Percentiles rank a stretch among this genome's conserved stretches.
Conservation (phyloP, 2,329 filamentous ascomycete genomes). For the Pseudocercospora fijiensis region DNA sequence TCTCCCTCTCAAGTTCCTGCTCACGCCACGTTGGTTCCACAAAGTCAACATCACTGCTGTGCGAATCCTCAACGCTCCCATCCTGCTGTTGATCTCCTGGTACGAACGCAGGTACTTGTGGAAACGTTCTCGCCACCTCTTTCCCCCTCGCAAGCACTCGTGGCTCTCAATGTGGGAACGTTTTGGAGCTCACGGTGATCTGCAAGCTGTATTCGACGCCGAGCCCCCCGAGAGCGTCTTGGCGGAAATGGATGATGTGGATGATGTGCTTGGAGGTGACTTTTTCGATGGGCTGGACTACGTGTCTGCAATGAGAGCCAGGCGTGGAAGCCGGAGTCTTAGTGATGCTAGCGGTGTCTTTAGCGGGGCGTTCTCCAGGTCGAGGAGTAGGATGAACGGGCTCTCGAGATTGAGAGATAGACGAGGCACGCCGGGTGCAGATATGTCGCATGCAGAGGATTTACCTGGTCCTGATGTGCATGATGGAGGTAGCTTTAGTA, state of each 20-base stretch:
- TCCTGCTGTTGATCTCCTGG: slow-evolving; percentile 68
- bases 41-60: slow-evolving; percentile 81
- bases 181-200: slow-evolving; percentile 69
- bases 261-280: slow-evolving; percentile 48
- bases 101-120: slow-evolving; percentile 70
- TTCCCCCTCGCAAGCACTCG: slow-evolving; percentile 40
- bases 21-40: slow-evolving; percentile 83
- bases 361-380: slow-evolving; percentile 18
- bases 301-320: slow-evolving; percentile 29
- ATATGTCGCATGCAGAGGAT: background rate
- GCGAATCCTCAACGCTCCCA: slow-evolving; percentile 70
- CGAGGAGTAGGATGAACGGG: slow-evolving; percentile 24
- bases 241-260: slow-evolving; percentile 50
- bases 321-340: slow-evolving; percentile 32
- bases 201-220: slow-evolving; percentile 71
- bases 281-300: slow-evolving; percentile 40
- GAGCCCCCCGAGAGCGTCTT: slow-evolving; percentile 61
- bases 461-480: background rate
- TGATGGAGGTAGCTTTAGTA: background rate
- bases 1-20: slow-evolving; percentile 73
- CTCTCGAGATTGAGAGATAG: slow-evolving; percentile 7
- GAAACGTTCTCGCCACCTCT: slow-evolving; percentile 44
- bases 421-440: background rate
- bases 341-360: slow-evolving; percentile 30
- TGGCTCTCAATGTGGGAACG: slow-evolving; percentile 62